Conservation (phyloP, 2,329 filamentous ascomycete species). For the Trichoderma asperellum region DNA sequence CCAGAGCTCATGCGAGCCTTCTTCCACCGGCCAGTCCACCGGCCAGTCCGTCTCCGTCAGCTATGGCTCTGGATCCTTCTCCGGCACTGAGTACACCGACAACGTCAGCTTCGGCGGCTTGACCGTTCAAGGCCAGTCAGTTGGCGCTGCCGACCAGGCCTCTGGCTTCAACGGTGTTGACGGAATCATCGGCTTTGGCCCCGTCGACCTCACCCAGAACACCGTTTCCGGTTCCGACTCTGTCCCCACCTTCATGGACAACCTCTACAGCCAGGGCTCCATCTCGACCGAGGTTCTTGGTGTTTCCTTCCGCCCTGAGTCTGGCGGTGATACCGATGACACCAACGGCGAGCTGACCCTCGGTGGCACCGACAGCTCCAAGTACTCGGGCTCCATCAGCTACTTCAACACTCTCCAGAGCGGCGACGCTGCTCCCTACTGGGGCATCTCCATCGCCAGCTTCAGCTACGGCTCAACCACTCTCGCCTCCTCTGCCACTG, state of each 20-base stretch:
- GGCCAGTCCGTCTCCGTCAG: conserved; percentile 34
- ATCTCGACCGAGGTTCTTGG: conserved; percentile 38
- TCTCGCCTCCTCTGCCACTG: conserved; percentile 30
- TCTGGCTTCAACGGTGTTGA: not conserved
- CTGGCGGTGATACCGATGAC: conserved; percentile 2
- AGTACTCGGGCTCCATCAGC: conserved; percentile 32
- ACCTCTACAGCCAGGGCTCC: conserved; percentile 37
- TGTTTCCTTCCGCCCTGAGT: conserved; percentile 28
- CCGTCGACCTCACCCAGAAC: conserved; percentile 34
- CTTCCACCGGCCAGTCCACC: conserved; percentile 28
- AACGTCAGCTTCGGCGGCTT: conserved; percentile 40
- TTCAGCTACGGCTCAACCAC: conserved; percentile 34
- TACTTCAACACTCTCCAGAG: conserved; percentile 29
- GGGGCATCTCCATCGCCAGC: conserved; percentile 34
- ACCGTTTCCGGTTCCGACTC: conserved; percentile 36
- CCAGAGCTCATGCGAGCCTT: conserved; percentile 1
- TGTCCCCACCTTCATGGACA: conserved; percentile 38
- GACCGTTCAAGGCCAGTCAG: conserved; percentile 27
- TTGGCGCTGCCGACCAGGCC: not conserved
- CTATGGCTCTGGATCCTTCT: conserved; percentile 38
- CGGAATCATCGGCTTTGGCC: conserved; percentile 33
- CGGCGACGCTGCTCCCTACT: conserved; percentile 29
- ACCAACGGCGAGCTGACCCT: conserved; percentile 36
- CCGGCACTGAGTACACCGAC: conserved; percentile 38
- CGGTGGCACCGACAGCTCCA: conserved; percentile 33